These are phyloP conservation scores for Tuber magnatum DNA, from an alignment of 495 filamentous ascomycete species.

Conservation along the genomic window DNA sequence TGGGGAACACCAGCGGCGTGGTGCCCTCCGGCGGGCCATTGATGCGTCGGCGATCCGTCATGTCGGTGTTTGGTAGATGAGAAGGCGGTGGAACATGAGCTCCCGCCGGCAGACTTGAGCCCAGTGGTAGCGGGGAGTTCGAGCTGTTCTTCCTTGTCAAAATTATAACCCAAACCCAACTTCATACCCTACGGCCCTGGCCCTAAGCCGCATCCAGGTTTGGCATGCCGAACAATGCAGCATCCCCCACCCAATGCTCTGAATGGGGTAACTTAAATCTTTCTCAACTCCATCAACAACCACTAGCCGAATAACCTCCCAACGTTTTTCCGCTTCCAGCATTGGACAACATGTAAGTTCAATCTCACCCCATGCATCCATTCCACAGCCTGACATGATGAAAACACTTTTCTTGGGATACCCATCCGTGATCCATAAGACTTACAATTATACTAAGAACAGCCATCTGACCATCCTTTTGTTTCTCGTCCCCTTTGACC, in stretches of 20 bases:
- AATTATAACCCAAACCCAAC: too few species aligned
- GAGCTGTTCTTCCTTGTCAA: too few species aligned
- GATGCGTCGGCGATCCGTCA: conserved; percentile 83
- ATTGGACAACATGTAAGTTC: neutral
- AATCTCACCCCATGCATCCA: neutral
- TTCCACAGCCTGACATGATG: neutral
- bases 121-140: neutral
- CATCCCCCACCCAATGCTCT: too few species aligned
- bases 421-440: neutral
- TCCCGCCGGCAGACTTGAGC: neutral
- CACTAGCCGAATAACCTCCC: too few species aligned
- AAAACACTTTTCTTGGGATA: neutral
- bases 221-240: too few species aligned
- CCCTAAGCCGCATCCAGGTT: too few species aligned
- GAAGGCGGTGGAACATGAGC: neutral
- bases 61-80: conserved; percentile 39
- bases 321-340: neutral
- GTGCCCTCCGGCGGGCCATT: conserved; percentile 80
- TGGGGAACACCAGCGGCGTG: conserved; percentile 62
- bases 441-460: neutral
- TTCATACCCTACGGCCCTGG: too few species aligned
- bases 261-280: too few species aligned
- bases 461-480: neutral
- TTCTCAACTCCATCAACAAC: neutral
- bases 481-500: neutral